Base-by-base conservation (phyloP, 768 basidiomycete species). In the Tricholoma hemisulphureum region DNA sequence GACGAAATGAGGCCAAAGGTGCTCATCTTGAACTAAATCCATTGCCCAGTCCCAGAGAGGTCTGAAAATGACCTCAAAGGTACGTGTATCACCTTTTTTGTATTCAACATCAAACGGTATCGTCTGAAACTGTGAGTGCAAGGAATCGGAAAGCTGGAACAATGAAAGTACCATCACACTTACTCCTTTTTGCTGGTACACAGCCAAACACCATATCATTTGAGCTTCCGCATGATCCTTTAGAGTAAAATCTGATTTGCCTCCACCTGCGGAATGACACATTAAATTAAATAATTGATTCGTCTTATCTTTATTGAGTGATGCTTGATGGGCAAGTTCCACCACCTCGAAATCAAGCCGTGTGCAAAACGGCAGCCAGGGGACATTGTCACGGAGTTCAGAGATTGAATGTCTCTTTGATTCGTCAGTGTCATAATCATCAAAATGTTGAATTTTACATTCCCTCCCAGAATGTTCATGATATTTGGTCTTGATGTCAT, bases 331-430 rank as follows among this genome's bases (percentile, higher is more conserved):
- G 2, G 63, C 59, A 24, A 72, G 45, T 54, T 71, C 61, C 0
- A 67, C 63, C 48, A 73, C 59, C 43, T 71, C 67, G 45, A 71
- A 72, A 56, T 74, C 67, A 16, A 66, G 39, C 1, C 56, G 51
- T 14, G 63, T 61, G 7, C 28, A 57, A 51, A 71, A 73, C 24
- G 69, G 71, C 14, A 37, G 11, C 68, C 69, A 74, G 0, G 69
- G 72, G 37, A 61, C 31, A 4, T 31, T 23, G 26, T 67, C 63
- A 2, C 49, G 45, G 20, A 58, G 46, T 41, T n/a, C 11, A 8
- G 24, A 9, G 20, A 4, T 9, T 10, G 10, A 31, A n/a, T n/a
- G n/a, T n/a, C n/a, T n/a, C 8, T 4, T 20, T 46, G 2, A 24
- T 16, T 31, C 23, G 1, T 23, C 21, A 2, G 23, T 21, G 10